These are phyloP conservation scores for Tolypocladium ovalisporum DNA, from an alignment of 2,329 filamentous ascomycete species.

Conservation along the genomic window DNA sequence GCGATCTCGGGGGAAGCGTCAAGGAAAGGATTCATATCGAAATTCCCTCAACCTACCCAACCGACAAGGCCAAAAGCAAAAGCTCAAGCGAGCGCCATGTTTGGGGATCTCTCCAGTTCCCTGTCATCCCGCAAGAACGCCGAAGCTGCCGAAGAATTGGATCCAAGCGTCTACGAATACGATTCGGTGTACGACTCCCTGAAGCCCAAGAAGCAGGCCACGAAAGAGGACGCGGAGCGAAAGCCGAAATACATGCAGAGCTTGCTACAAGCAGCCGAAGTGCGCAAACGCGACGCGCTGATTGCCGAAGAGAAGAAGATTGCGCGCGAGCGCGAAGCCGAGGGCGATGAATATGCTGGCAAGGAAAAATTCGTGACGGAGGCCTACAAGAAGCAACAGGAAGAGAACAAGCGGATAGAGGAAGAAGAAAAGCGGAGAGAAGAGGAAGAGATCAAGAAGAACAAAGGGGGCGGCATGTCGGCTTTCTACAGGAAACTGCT, in stretches of 20 bases:
- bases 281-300: slow-evolving; percentile 66
- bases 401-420: slow-evolving; percentile 59
- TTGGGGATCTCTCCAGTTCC: slow-evolving; percentile 56
- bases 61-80: slow-evolving; percentile 35
- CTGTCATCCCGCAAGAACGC: slow-evolving; percentile 53
- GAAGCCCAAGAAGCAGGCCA: slow-evolving; percentile 52
- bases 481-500: slow-evolving; percentile 69
- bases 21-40: slow-evolving; percentile 22
- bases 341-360: slow-evolving; percentile 70
- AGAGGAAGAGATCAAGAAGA: slow-evolving; percentile 53
- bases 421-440: slow-evolving; percentile 59
- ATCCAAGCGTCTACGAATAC: slow-evolving; percentile 75
- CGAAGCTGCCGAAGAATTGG: slow-evolving; percentile 53
- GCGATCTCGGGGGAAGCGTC: slow-evolving; percentile 11
- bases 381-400: slow-evolving; percentile 72
- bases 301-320: slow-evolving; percentile 74
- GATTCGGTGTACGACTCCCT: slow-evolving; percentile 72
- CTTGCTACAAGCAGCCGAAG: slow-evolving; percentile 60
- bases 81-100: slow-evolving; percentile 31
- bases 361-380: slow-evolving; percentile 83
- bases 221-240: slow-evolving; percentile 41
- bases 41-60: slow-evolving; percentile 20
- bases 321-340: slow-evolving; percentile 64
- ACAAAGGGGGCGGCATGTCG: slow-evolving; percentile 58
- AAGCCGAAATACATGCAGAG: slow-evolving; percentile 72